Percentiles rank a stretch among this genome's conserved stretches.
Conservation (phyloP, 2,329 filamentous ascomycete species). For the Trichoderma sp. region DNA sequence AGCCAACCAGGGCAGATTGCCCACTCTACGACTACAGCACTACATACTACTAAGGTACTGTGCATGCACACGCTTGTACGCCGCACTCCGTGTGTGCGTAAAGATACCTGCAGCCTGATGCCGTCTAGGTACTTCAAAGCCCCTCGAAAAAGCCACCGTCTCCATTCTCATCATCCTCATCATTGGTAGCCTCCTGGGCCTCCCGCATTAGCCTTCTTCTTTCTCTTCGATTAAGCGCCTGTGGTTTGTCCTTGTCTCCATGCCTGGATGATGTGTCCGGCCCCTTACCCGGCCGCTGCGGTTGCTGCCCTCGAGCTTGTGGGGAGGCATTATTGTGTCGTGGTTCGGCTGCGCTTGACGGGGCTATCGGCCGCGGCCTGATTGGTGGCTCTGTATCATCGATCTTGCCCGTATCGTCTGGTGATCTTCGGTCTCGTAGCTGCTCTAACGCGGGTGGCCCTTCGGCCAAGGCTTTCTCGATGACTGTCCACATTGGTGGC, state of each 20-base stretch:
- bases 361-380: not conserved
- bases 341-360: not conserved
- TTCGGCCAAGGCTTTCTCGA: slow-evolving; percentile 62
- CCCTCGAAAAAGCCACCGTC: slow-evolving; percentile 59
- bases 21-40: too few relatives aligned
- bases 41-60: too few relatives aligned
- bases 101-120: not conserved
- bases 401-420: slow-evolving; percentile 19
- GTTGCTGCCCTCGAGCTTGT: slow-evolving; percentile 21
- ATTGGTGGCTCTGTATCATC: slow-evolving; percentile 15
- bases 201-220: slow-evolving; percentile 36
- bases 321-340: slow-evolving; percentile 2
- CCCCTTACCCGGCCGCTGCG: slow-evolving; percentile 24
- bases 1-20: not conserved
- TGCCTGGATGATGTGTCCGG: not conserved
- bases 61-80: not conserved
- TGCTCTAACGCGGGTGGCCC: slow-evolving; percentile 50
- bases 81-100: not conserved
- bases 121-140: not conserved
- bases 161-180: slow-evolving; percentile 47
- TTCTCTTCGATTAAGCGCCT: slow-evolving; percentile 36
- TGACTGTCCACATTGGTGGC: slow-evolving; percentile 62
- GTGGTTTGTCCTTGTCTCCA: slow-evolving; percentile 25
- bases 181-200: slow-evolving; percentile 29
- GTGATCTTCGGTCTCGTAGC: slow-evolving; percentile 51